Conservation (phyloP, 169 alveolate species). For the Plasmodium ovale region DNA sequence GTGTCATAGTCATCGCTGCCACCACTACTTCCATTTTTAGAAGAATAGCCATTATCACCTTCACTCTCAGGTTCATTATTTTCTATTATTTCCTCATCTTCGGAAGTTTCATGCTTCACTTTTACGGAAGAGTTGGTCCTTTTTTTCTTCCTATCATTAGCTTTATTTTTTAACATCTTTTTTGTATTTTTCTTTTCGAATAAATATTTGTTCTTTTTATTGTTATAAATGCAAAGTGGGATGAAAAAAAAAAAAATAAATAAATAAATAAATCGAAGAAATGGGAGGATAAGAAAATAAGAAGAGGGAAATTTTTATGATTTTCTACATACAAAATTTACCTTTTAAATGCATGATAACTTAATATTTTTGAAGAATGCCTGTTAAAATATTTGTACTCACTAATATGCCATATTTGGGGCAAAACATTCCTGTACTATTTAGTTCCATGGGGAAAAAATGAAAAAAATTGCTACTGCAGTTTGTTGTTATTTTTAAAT, state of each 20-base stretch:
- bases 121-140: constrained; percentile 6
- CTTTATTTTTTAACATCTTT: constrained; percentile 2
- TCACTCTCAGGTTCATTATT: background rate
- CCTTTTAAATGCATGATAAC: too few species aligned
- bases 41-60: background rate
- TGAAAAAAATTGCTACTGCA: constrained; percentile 26
- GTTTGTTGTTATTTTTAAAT: background rate
- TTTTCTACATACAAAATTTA: too few species aligned
- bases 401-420: too few species aligned
- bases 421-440: too few species aligned
- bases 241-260: too few species aligned
- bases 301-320: too few species aligned
- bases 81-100: constrained; percentile 12
- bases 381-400: too few species aligned
- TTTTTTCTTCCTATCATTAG: constrained; percentile 7
- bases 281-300: constrained; percentile 1
- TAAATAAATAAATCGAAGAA: background rate
- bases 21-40: background rate
- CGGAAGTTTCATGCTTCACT: constrained; percentile 5
- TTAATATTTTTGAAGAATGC: too few species aligned
- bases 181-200: constrained; percentile 1
- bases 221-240: too few species aligned
- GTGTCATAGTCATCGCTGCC: constrained; percentile 8
- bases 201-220: background rate
- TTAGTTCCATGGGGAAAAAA: too few species aligned